These are phyloP conservation scores for Myxozyma neotropica DNA, from an alignment of 805 yeast species.

Conservation along the genomic window DNA sequence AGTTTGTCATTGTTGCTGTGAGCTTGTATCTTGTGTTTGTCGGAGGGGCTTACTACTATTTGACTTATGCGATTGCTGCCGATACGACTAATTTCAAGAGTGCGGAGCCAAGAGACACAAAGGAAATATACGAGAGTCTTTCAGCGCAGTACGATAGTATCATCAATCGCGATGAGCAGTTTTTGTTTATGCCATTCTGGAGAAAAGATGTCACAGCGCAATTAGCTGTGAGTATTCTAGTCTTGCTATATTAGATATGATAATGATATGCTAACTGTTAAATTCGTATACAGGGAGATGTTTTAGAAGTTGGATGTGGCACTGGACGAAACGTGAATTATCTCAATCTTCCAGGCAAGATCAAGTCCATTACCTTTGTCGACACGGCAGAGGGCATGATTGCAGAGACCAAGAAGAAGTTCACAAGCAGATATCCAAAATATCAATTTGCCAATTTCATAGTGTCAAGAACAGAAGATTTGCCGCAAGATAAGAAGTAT, in stretches of 20 bases:
- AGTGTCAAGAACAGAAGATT: slow-evolving; percentile 74
- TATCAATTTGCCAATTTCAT: slow-evolving; percentile 80
- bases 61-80: slow-evolving; percentile 4
- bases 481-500: slow-evolving; percentile 60
- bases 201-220: slow-evolving; percentile 48
- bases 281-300: slow-evolving; percentile 78
- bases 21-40: slow-evolving; percentile 20
- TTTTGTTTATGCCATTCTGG: slow-evolving; percentile 61
- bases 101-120: slow-evolving; percentile 76
- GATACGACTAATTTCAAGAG: slow-evolving; percentile 44
- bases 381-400: slow-evolving; percentile 89
- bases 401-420: slow-evolving; percentile 73
- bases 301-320: slow-evolving; percentile 91
- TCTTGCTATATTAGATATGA: slow-evolving; percentile 36
- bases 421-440: slow-evolving; percentile 64
- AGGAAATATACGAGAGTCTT: slow-evolving; percentile 71
- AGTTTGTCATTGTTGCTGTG: slow-evolving; percentile 19
- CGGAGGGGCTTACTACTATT: slow-evolving; percentile 26
- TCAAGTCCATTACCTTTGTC: slow-evolving; percentile 77
- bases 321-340: slow-evolving; percentile 91
- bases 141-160: slow-evolving; percentile 82
- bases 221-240: slow-evolving; percentile 14
- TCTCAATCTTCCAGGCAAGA: slow-evolving; percentile 46
- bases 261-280: slow-evolving; percentile 48
- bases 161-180: slow-evolving; percentile 72